These are phyloP conservation scores for Tetradesmus obliquus DNA, from an alignment of 139 green algal species.

Conservation along the genomic window DNA sequence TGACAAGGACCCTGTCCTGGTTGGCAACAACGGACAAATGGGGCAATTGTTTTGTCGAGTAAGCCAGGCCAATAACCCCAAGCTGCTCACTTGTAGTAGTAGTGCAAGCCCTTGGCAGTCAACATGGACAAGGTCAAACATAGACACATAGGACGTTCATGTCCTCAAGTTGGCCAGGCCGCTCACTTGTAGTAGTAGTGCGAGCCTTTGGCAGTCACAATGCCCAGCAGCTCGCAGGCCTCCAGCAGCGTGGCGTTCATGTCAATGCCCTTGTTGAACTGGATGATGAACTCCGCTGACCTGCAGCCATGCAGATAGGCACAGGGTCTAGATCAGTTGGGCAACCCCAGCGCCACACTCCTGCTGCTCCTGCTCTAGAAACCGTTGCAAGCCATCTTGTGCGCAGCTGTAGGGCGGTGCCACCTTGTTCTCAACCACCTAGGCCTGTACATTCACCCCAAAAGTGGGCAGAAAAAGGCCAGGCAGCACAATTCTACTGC, in stretches of 20 bases:
- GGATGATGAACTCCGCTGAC: conserved; percentile 89
- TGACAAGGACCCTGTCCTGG: too few species aligned
- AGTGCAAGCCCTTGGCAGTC: neutral
- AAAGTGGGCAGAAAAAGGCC: neutral
- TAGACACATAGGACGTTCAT: too few species aligned
- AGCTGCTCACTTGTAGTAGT: neutral
- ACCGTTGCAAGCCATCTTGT: neutral
- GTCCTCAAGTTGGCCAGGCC: neutral
- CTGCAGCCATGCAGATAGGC: neutral
- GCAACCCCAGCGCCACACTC: too few species aligned
- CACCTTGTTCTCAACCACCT: too few species aligned
- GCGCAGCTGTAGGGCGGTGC: too few species aligned
- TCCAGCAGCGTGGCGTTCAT: conserved; percentile 82
- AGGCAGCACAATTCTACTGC: neutral
- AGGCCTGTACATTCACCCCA: neutral
- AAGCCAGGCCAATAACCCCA: too few species aligned
- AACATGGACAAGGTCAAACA: neutral
- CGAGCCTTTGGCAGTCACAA: conserved; percentile 64
- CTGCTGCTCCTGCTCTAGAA: too few species aligned
- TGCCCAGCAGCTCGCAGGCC: conserved; percentile 75
- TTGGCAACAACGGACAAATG: too few species aligned
- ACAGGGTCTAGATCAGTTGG: neutral
- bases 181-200: conserved; percentile 6
- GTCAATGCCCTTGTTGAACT: conserved; percentile 88
- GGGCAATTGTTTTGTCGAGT: too few species aligned